A percentile compares a stretch with the other conserved stretches of the same genome.
phyloP scores from a whole-genome alignment of 2,329 filamentous ascomycete genomes.

The Chrysosporium keratinophilum region DNA sequence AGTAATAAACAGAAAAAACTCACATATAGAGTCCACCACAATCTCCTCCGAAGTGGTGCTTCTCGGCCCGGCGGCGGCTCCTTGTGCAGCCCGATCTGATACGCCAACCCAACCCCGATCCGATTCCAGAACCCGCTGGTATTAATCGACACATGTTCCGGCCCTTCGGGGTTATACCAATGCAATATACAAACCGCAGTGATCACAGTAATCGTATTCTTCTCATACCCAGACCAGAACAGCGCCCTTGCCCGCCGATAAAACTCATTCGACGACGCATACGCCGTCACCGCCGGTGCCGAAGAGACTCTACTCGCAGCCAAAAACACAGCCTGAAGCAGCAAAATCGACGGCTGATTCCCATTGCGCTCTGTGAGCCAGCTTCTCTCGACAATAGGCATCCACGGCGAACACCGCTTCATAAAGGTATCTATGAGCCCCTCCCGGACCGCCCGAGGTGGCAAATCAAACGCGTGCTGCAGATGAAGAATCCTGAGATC shows the following conservation, averaged over 20 bases:
- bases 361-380: constrained; percentile 24
- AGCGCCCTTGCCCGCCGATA: constrained; percentile 28
- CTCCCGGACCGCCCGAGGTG: constrained; percentile 22
- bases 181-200: constrained; percentile 27
- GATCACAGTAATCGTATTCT: constrained; percentile 25
- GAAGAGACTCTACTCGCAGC: constrained; percentile 35
- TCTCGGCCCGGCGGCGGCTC: constrained; percentile 30
- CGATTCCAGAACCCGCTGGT: constrained; percentile 39
- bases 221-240: constrained; percentile 27
- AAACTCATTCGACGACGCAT: constrained; percentile 24
- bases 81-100: constrained; percentile 38
- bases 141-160: constrained; percentile 32
- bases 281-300: constrained; percentile 22
- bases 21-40: constrained; percentile 39
- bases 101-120: constrained; percentile 34
- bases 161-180: constrained; percentile 29
- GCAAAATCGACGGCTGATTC: constrained; percentile 23
- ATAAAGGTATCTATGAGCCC: constrained; percentile 26
- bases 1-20: constrained; percentile 15
- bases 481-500: constrained; percentile 22
- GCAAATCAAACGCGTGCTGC: constrained; percentile 23
- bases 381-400: constrained; percentile 25
- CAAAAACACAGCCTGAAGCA: constrained; percentile 34
- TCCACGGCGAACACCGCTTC: constrained; percentile 26
- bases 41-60: constrained; percentile 28